Conservation (phyloP, 345 rosid species). For the Eucalyptus sideroxylon region DNA sequence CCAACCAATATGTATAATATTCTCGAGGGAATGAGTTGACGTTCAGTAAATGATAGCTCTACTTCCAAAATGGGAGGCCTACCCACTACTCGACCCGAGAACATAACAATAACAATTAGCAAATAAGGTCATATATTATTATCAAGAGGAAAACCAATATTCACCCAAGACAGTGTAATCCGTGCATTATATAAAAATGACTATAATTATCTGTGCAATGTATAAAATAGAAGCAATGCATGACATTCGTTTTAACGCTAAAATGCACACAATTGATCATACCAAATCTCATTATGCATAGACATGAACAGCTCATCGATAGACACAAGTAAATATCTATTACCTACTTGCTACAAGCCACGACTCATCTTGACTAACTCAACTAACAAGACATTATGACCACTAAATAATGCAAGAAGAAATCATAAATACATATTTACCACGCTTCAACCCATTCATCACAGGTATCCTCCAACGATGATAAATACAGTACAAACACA, state of each 20-base stretch:
- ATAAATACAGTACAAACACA: too few species aligned
- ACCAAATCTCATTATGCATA: too few species aligned
- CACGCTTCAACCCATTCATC: not conserved
- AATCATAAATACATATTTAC: not conserved
- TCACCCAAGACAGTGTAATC: not conserved
- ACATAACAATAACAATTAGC: too few species aligned
- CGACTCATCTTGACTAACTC: not conserved
- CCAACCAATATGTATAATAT: too few species aligned
- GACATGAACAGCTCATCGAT: accelerated
- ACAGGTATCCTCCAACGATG: not conserved
- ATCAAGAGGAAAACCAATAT: not conserved
- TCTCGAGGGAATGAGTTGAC: too few species aligned
- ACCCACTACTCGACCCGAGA: too few species aligned
- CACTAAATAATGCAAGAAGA: not conserved
- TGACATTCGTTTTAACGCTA: accelerated
- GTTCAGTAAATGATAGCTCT: too few species aligned
- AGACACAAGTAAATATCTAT: too few species aligned
- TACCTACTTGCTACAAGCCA: too few species aligned
- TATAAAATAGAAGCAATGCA: not conserved
- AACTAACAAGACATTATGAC: accelerated
- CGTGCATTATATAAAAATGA: not conserved
- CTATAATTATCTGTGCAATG: not conserved
- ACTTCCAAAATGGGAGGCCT: too few species aligned
- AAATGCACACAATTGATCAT: too few species aligned
- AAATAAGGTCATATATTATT: not conserved